Percentiles rank a stretch among this genome's conserved stretches.
Evolutionary conservation across 345 rosid genomes (phyloP).

Genomic region (Eucalyptus cloeziana): DNA sequence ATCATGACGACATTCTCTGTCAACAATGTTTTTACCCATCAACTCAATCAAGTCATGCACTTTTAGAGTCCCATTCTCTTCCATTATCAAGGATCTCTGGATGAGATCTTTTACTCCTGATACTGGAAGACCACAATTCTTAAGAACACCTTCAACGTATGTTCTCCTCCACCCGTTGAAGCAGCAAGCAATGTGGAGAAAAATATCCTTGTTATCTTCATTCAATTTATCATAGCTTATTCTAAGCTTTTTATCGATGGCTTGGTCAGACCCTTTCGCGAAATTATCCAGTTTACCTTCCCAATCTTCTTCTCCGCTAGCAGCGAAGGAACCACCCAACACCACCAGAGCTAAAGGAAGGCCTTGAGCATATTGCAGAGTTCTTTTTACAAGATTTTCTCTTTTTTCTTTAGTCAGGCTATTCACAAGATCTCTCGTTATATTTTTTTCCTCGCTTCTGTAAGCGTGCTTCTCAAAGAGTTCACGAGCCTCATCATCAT

Average conservation of each 20-base stretch:
- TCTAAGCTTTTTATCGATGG: background rate
- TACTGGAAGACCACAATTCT: background rate
- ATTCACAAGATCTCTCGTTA: too few species aligned
- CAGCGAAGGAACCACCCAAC: background rate
- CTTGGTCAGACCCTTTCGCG: background rate
- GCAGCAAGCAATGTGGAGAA: background rate
- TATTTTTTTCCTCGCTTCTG: too few species aligned
- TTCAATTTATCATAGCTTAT: background rate
- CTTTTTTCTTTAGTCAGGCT: too few species aligned
- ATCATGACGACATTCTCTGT: too few species aligned
- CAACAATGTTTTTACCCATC: background rate
- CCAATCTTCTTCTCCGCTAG: background rate
- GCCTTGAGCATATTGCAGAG: background rate
- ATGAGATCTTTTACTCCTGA: background rate
- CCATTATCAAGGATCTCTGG: background rate
- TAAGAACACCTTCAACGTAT: background rate
- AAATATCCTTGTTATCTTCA: background rate
- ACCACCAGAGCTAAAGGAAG: background rate
- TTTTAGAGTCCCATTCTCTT: background rate
- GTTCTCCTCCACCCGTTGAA: background rate
- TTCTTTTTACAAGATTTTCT: too few species aligned
- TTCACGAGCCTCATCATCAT: background rate
- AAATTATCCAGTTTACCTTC: background rate
- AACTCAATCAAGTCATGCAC: background rate
- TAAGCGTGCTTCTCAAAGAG: background rate